phyloP scores from a whole-genome alignment of 345 rosid species.

The Dipteronia dyeriana region DNA sequence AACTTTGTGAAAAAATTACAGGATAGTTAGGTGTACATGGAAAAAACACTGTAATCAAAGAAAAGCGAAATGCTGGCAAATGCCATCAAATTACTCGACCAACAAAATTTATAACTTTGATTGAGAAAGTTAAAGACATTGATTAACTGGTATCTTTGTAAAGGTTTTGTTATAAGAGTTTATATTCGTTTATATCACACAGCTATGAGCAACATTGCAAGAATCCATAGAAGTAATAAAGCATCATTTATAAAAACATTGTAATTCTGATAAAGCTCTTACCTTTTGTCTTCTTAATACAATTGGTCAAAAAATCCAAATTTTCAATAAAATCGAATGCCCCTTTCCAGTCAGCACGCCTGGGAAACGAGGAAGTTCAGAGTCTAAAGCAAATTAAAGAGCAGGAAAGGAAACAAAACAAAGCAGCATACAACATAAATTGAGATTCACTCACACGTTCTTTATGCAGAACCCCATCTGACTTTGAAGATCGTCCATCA shows the following conservation, averaged over 20 bases:
- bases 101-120: background rate
- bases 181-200: too few species aligned
- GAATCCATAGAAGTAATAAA: background rate
- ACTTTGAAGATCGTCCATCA: slow-evolving; percentile 44
- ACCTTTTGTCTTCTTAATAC: slow-evolving; percentile 74
- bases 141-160: too few species aligned
- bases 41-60: background rate
- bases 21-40: background rate
- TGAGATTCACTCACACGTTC: slow-evolving; percentile 54
- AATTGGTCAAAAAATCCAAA: slow-evolving; percentile 60
- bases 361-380: slow-evolving; percentile 30
- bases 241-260: background rate
- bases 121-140: too few species aligned
- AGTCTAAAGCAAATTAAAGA: slow-evolving; percentile 4
- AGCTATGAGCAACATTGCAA: too few species aligned
- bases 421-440: background rate
- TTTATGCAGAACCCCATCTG: slow-evolving; percentile 67
- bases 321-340: slow-evolving; percentile 66
- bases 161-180: too few species aligned
- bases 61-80: slow-evolving; percentile 1
- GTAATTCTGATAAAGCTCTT: slow-evolving; percentile 9
- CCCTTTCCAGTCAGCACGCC: slow-evolving; percentile 72
- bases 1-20: slow-evolving; percentile 3
- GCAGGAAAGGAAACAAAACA: background rate
- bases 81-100: background rate